These are phyloP conservation scores for Solanum dulcamara DNA, from an alignment of 257 asterid species.

Conservation along the genomic window DNA sequence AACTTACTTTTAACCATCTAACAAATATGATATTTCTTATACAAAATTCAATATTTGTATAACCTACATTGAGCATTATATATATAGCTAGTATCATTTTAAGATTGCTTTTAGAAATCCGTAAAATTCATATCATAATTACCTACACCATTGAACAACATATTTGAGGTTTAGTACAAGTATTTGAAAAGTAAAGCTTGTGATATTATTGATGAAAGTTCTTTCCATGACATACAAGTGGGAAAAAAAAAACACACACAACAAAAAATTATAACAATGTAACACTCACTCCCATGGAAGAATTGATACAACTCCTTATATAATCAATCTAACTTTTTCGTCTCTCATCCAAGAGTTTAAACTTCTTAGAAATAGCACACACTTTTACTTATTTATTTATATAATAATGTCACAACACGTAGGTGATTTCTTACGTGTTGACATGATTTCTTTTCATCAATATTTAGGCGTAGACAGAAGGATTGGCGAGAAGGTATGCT, in stretches of 20 bases:
- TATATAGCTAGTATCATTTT: too few relatives aligned
- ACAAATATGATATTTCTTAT: too few relatives aligned
- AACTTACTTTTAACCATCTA: too few relatives aligned
- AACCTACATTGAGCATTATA: too few relatives aligned
- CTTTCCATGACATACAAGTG: not conserved
- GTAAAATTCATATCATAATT: too few relatives aligned
- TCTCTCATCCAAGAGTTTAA: not conserved
- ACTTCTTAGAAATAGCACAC: not conserved
- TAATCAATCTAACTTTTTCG: not conserved
- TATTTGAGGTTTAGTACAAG: too few relatives aligned
- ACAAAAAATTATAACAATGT: not conserved
- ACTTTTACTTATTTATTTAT: not conserved
- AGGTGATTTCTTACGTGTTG: not conserved
- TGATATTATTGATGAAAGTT: too few relatives aligned
- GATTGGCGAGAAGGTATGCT: constrained; percentile 10
- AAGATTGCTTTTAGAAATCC: too few relatives aligned
- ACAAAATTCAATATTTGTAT: too few relatives aligned
- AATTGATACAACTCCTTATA: not conserved
- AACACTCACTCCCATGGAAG: not conserved
- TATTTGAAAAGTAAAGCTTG: too few relatives aligned
- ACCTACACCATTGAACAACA: too few relatives aligned
- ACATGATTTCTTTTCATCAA: not conserved
- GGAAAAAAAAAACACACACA: not conserved
- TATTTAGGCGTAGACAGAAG: not conserved
- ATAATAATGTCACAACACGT: not conserved